These are phyloP conservation scores for Irpex sp. DNA, from an alignment of 1,284 basidiomycete genomes.

Conservation along the genomic window DNA sequence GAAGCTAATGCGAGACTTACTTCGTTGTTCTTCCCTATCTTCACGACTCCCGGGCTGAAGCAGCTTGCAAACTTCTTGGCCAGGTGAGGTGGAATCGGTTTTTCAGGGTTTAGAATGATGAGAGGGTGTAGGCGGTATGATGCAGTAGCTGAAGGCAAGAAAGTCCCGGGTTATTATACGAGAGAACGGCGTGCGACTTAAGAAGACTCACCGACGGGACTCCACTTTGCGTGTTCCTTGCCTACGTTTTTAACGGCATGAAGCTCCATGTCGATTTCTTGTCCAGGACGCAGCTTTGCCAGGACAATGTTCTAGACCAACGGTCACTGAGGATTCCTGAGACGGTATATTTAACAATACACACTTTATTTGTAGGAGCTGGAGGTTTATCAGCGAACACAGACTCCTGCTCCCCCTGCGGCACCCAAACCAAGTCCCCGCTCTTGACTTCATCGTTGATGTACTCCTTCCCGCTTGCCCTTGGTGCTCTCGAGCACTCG, in stretches of 20 bases:
- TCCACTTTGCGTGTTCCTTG: conserved; percentile 96
- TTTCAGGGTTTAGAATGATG: conserved; percentile 70
- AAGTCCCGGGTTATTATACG: background rate
- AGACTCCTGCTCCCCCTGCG: conserved; percentile 80
- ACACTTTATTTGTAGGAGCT: conserved; percentile 61
- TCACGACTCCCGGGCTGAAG: conserved; percentile 90
- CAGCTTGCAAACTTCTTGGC: conserved; percentile 83
- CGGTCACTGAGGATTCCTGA: background rate
- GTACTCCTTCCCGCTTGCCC: conserved; percentile 19
- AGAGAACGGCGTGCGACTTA: background rate
- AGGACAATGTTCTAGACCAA: conserved; percentile 73
- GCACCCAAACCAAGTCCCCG: conserved; percentile 77
- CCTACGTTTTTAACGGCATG: conserved; percentile 96
- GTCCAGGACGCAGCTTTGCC: conserved; percentile 92
- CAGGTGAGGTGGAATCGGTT: conserved; percentile 62
- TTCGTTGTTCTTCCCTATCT: conserved; percentile 42
- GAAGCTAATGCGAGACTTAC: conserved; percentile 11
- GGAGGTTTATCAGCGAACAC: conserved; percentile 56
- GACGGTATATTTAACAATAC: background rate
- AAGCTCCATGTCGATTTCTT: conserved; percentile 80
- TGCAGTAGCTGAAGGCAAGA: conserved; percentile 68
- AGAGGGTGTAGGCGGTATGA: conserved; percentile 92
- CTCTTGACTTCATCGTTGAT: conserved; percentile 57
- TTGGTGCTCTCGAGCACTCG: conserved; percentile 63
- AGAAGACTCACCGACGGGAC: conserved; percentile 76